phyloP scores from a whole-genome alignment of 2,329 filamentous ascomycete species.

The Microsporum ferrugineum region DNA sequence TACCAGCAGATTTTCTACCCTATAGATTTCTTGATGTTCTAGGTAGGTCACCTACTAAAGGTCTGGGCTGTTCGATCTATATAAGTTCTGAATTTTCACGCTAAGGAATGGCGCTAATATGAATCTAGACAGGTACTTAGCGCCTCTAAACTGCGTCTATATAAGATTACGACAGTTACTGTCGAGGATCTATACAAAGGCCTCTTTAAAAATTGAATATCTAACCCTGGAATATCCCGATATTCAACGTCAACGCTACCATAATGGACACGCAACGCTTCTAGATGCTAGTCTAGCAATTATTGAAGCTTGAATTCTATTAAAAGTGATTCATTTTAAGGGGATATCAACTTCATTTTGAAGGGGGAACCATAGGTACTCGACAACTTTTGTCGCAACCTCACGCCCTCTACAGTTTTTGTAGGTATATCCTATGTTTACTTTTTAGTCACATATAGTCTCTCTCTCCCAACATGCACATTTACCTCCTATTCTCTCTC shows the following conservation, averaged over 20 bases:
- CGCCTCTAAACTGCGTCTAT: background rate
- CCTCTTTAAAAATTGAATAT: background rate
- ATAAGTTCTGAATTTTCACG: background rate
- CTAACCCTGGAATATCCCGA: background rate
- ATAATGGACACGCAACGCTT: background rate
- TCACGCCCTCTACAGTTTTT: background rate
- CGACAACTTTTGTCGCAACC: background rate
- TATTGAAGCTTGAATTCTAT: background rate
- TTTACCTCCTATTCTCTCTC: background rate
- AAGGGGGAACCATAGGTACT: background rate
- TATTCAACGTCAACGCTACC: background rate
- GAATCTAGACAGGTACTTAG: background rate
- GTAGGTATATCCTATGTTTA: background rate
- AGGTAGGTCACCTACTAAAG: background rate
- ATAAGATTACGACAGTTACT: background rate
- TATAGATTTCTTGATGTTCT: background rate
- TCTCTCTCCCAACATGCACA: background rate
- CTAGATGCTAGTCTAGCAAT: background rate
- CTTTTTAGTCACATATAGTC: background rate
- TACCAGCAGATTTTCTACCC: no score
- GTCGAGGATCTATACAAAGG: background rate
- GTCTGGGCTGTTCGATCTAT: background rate
- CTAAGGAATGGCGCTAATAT: background rate
- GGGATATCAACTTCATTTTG: background rate
- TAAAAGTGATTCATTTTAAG: background rate